Evolutionary conservation across 345 rosid species (phyloP), one percentile per base, ranked within the genome.

Genomic region (Garcia nutans): DNA sequence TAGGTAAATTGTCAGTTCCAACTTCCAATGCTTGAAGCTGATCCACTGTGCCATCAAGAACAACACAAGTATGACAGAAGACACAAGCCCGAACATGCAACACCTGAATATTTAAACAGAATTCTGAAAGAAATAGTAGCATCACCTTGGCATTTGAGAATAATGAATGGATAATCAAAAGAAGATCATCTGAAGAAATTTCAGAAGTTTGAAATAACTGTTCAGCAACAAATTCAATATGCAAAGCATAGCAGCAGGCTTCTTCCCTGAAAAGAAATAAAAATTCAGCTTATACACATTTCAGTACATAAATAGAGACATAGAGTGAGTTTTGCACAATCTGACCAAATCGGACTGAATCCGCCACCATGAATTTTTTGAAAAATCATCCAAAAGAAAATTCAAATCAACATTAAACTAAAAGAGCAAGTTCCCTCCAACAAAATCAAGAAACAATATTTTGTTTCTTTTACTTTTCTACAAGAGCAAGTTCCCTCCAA

Each of bases 141-240:
- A 76, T 61, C 70, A 96, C 99, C 98, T 93, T 91, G 65, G 84
- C 50, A 37, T 91, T 87, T 19, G 96, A 82, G 79, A 89, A 88
- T 31, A 88, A 65, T 64, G 97, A 92, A 78, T 85, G 82, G 1
- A 83, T 76, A n/a, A 87, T 83, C 88, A 88, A 79, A 73, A 91
- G 84, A 83, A 96, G 97, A 85, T 88, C 90, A 70, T 88, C 93
- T 24, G 87, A 82, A 74, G 89, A 85, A n/a, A n/a, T n/a, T n/a
- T 88, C 91, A 58, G 91, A 84, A 85, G 86, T 87, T 79, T 90
- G 92, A 87, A 89, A 96, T 56, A 96, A 82, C 79, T 89, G 94
- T 72, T 96, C 99, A 62, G 97, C 91, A 70, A 93, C 87, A 83
- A 90, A 90, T 59, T 89, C 92, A 77, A 93, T 98, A 75, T 89